phyloP scores from a whole-genome alignment of 805 yeast species.

The Candida jianshihensis region DNA sequence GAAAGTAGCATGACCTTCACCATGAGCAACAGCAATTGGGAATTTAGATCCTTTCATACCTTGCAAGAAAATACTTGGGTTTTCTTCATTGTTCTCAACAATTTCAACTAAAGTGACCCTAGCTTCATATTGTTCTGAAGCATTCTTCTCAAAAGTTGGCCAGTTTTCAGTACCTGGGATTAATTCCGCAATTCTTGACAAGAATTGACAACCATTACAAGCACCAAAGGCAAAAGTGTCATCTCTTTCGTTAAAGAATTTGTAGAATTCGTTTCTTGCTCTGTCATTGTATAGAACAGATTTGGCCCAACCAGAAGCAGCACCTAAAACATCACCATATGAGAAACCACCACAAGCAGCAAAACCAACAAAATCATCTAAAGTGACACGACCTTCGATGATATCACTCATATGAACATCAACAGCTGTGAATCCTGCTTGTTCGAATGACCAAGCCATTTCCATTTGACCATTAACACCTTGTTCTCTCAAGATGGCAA shows the following conservation, averaged over 20 bases:
- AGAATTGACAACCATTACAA: conserved; percentile 97
- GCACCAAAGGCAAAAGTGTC: conserved; percentile 98
- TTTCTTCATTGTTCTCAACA: conserved; percentile 42
- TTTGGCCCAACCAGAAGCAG: conserved; percentile 99
- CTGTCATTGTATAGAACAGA: conserved; percentile 80
- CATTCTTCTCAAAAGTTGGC: conserved; percentile 92
- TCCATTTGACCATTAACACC: conserved; percentile 98
- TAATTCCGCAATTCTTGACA: conserved; percentile 74
- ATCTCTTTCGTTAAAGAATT: conserved; percentile 76
- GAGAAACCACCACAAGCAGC: conserved; percentile 99
- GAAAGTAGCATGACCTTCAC: conserved; percentile 91
- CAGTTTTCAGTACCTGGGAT: conserved; percentile 93
- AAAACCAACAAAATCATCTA: conserved; percentile 80
- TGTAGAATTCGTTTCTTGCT: conserved; percentile 68
- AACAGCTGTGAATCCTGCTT: conserved; percentile 89
- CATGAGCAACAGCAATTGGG: conserved; percentile 98
- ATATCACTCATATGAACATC: conserved; percentile 98
- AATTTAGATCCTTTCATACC: conserved; percentile 90
- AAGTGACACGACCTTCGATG: conserved; percentile 58
- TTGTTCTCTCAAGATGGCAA: conserved; percentile 95
- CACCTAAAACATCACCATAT: conserved; percentile 97
- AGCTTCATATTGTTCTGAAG: conserved; percentile 93
- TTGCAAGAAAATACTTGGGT: conserved; percentile 62
- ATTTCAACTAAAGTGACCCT: conserved; percentile 87
- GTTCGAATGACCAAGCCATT: conserved; percentile 95